phyloP scores from a whole-genome alignment of 352 stramenopile species.

The Phytophthora pinifolia region DNA sequence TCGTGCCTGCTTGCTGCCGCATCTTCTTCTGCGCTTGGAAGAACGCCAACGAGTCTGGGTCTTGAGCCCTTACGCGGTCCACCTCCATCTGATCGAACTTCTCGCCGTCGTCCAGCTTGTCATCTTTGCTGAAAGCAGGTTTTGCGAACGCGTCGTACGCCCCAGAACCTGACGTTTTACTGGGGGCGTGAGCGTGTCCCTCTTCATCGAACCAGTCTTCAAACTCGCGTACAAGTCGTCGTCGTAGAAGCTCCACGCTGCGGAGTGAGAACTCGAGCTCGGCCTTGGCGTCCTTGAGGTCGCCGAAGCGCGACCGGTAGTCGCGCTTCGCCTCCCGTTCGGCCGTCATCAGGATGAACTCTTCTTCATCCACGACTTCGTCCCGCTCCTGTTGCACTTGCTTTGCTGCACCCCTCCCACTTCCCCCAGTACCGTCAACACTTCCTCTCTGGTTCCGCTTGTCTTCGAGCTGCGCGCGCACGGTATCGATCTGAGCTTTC shows the following conservation, averaged over 20 bases:
- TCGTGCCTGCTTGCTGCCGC: constrained; percentile 42
- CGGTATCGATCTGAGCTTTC: constrained; percentile 78
- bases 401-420: constrained; percentile 5
- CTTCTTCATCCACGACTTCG: constrained; percentile 91
- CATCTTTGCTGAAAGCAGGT: constrained; percentile 45
- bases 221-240: constrained; percentile 81
- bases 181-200: constrained; percentile 32
- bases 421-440: neutral
- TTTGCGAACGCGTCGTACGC: constrained; percentile 16
- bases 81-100: constrained; percentile 92
- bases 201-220: constrained; percentile 82
- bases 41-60: constrained; percentile 91
- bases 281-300: constrained; percentile 75
- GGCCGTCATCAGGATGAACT: constrained; percentile 87
- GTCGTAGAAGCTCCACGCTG: constrained; percentile 74
- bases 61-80: constrained; percentile 80
- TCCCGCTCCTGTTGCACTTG: constrained; percentile 40
- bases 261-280: constrained; percentile 68
- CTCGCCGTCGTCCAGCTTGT: constrained; percentile 91
- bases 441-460: constrained; percentile 47
- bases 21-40: constrained; percentile 92
- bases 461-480: constrained; percentile 58
- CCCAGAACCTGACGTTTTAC: constrained; percentile 34
- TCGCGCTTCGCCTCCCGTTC: constrained; percentile 87
- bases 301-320: constrained; percentile 81